phyloP scores from a whole-genome alignment of 371 early-diverging fungal species.

The Mortierella sp. region DNA sequence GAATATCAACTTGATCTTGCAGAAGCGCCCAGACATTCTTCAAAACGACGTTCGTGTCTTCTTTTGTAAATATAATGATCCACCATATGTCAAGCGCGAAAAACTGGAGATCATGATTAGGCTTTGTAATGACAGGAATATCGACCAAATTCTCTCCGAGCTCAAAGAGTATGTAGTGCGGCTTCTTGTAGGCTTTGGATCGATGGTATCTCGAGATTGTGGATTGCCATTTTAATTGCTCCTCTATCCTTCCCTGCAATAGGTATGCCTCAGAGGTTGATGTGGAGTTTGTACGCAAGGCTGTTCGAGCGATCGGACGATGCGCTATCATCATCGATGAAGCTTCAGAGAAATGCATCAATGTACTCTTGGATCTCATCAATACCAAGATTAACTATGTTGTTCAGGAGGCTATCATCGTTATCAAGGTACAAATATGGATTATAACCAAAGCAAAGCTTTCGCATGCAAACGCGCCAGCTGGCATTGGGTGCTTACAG shows the following conservation, averaged over 20 bases:
- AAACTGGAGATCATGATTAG: constrained; percentile 96
- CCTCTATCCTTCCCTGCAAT: background rate
- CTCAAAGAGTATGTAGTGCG: constrained; percentile 80
- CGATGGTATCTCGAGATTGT: background rate
- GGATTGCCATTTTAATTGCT: too few relatives aligned
- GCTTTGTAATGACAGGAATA: constrained; percentile 85
- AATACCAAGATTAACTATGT: constrained; percentile 92
- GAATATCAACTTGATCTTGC: constrained; percentile 94
- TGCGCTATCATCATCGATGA: constrained; percentile 93
- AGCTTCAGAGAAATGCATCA: constrained; percentile 90
- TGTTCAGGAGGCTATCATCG: constrained; percentile 93
- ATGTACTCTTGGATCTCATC: constrained; percentile 90
- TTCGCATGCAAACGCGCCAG: background rate
- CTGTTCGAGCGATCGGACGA: constrained; percentile 92
- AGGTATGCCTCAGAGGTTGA: constrained; percentile 97
- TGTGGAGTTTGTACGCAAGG: constrained; percentile 94
- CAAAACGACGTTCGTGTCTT: constrained; percentile 94
- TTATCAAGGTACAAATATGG: constrained; percentile 76
- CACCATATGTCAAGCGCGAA: constrained; percentile 96
- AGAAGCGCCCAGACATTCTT: constrained; percentile 92
- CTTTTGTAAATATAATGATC: constrained; percentile 99
- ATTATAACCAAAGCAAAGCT: background rate
- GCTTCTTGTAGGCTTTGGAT: background rate
- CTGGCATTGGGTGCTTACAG: background rate
- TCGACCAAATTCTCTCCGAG: constrained; percentile 93